These are phyloP conservation scores for Haplosporangium sp. DNA, from an alignment of 371 early-diverging fungal genomes.

Conservation along the genomic window DNA sequence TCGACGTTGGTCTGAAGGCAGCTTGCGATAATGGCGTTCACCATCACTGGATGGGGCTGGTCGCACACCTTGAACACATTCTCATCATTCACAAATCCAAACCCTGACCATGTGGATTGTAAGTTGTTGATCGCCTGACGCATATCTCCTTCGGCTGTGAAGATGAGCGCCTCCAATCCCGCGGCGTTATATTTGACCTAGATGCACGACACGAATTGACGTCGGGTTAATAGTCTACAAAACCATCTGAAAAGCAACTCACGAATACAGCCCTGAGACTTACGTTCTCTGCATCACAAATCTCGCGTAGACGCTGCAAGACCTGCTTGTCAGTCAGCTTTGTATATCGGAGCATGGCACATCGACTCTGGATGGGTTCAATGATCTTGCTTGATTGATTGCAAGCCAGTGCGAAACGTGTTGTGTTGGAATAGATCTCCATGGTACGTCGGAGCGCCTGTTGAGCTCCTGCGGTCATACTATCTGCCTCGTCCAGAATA, in stretches of 20 bases:
- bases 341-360: constrained; percentile 94
- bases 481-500: constrained; percentile 99
- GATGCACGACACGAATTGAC: background rate
- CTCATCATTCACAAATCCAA: constrained; percentile 84
- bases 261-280: background rate
- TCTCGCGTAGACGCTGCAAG: constrained; percentile 79
- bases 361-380: constrained; percentile 99
- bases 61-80: constrained; percentile 97
- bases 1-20: constrained; percentile 78
- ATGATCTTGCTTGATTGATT: constrained; percentile 98
- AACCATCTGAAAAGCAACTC: background rate
- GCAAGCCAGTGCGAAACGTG: constrained; percentile 98
- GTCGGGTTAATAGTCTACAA: background rate
- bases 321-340: constrained; percentile 85
- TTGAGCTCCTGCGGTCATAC: constrained; percentile 94
- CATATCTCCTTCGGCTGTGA: constrained; percentile 99
- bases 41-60: constrained; percentile 90
- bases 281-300: constrained; percentile 88
- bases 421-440: constrained; percentile 96
- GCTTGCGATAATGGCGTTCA: constrained; percentile 76
- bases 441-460: constrained; percentile 98
- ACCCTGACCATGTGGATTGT: constrained; percentile 92
- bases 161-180: constrained; percentile 93
- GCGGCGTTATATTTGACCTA: constrained; percentile 86
- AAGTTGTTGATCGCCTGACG: constrained; percentile 98